Evolutionary conservation across 2,329 filamentous ascomycete species (phyloP), one percentile per base, ranked within the genome.

Genomic region (Karstenula rhodostoma): DNA sequence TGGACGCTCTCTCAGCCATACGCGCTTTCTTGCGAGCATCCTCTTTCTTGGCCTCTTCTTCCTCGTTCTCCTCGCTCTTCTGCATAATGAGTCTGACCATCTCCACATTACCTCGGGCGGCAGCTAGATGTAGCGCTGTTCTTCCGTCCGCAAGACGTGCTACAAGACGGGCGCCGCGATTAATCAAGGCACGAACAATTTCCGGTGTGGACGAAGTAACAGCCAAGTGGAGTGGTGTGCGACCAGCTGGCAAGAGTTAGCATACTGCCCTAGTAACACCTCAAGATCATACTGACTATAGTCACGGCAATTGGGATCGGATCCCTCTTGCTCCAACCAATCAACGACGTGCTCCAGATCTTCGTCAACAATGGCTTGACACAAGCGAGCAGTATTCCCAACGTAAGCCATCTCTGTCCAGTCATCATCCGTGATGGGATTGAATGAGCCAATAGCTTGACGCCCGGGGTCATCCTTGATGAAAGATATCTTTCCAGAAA

Each of bases 321-420:
- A 84, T 1, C 81, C 88, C 59, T 92, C 88, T 68, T 90, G 87
- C 4, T 82, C 82, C 12, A 86, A 78, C 89, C 91, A 96, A 65
- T 88, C 86, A 67, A 87, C 77, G 3, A 96, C 90, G 63, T 87
- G 85, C 40, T 91, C 88, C 3, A 90, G 67, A 74, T 96, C 89
- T 1, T 85, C 82, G 67, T 93, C 88, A 4, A 94, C 87, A 59
- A 96, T 96, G 0, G 91, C 92, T 71, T 93, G 90, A 70, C 91
- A 96, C 1, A 96, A 83, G 17, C 86, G 83, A 40, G 87, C 88
- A 1, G 91, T 94, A 66, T 93, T 91, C 12, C 92, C 91, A 37
- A 96, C 85, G 66, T 96, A 96, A 0, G 92, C 92, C 92, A 96
- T 95, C 65, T 94, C 91, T 0, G 92, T 95, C 91, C 92, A 96